Evolutionary conservation across 306 rosid species (phyloP), one percentile per base, ranked within the genome.

Genomic region (Acacia melanoxylon): DNA sequence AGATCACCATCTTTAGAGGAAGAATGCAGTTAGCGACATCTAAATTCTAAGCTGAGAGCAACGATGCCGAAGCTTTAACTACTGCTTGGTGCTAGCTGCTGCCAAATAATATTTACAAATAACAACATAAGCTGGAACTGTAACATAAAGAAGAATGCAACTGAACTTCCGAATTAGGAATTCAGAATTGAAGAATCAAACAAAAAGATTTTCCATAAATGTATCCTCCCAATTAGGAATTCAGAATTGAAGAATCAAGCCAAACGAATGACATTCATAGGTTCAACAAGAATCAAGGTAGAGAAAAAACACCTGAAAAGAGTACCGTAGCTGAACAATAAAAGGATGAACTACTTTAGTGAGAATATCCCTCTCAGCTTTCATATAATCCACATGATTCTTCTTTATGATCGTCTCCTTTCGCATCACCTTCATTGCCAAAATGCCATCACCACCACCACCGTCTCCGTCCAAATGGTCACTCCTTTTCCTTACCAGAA

Each of bases 371-470:
- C 99, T 91, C 85, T 95, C 98, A 10, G 98, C 99, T 80, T 77
- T 93, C 99, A 95, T 95, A 52, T 95, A 95, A 83, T 93, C 99
- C 16, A 95, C 91, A 49, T 95, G 98, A 62, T 95, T 92, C 89
- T 93, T 95, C 78, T 91, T 95, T 25, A 95, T 95, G 56, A 95
- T 85, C 9, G 94, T 90, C 33, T 93, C 99, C 78, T 95, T 95
- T 69, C 92, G 90, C 99, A 95, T 95, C 11, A 95, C 99, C 82
- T 95, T 95, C 99, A 95, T 95, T 0, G 99, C 99, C 72, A 86
- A 95, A 46, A 95, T 88, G 10, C 68, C 82, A 19, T 61, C 85
- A 15, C 11, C 79, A 29, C 40, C 20, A 44, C 31, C 45, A 0
- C 48, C 54, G 27, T 14, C 83, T 44, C 54, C 75, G 8, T 81